Base-by-base conservation (phyloP, 768 basidiomycete species). In the Podaxis sp. region DNA sequence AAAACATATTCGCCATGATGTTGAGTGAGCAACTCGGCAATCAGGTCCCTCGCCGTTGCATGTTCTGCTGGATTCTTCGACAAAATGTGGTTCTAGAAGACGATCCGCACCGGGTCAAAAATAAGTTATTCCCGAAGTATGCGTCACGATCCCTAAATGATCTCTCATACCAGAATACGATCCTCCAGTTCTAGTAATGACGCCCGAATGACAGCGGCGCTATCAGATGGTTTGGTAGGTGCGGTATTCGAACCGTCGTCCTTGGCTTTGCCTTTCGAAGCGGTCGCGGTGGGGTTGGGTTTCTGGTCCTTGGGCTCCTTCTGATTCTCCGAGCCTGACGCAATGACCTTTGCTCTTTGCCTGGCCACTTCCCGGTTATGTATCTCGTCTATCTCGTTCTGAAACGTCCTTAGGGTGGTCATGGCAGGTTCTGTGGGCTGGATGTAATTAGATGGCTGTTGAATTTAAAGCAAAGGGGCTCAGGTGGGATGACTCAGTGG, bases 381-480 rank as follows among this genome's bases (percentile, higher is more conserved):
- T 68, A 92, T 89, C 66, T 89, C 84, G 64, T 92, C 87, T 64
- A 93, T 93, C 74, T 91, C 90, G 68, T 75, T 81, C 73, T 93
- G 91, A 67, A 89, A 88, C 15, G 80, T 81, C 41, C 83, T 82
- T 66, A 87, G 73, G 59, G 77, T 83, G 15, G 84, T 79, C 84
- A 85, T 85, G 57, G 60, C 5, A 29, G 36, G 9, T 43, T 36
- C 25, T 50, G 8, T 19, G 25, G 25, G 12, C 9, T 19, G n/a
- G 37, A 12, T 25, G n/a, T 6, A 38, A 46, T n/a, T 46, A 37
- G 38, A 29, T 40, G 37, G 25, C 25, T 11, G 54, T 22, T 24
- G 54, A 40, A 55, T 38, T 55, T 55, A 55, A 40, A 25, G 38
- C 25, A 9, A 15, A 55, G 19, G 12, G 29, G 19, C 15, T 22